Conservation (phyloP, 805 yeast genomes). For the Starmerella geochares region DNA sequence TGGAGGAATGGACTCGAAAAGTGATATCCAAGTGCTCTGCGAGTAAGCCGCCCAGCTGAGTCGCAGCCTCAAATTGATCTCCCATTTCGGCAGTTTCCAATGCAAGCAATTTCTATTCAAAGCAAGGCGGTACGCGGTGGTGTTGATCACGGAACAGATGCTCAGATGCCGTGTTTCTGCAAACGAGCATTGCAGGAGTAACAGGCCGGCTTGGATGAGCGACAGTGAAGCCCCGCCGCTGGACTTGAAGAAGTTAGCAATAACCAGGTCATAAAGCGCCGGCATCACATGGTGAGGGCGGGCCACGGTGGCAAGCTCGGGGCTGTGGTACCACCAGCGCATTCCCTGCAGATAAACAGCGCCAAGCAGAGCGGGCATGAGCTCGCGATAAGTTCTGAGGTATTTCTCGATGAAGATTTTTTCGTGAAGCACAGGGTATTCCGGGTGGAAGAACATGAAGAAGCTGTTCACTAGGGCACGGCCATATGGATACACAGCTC, state of each 20-base stretch:
- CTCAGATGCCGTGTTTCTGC: conserved; percentile 66
- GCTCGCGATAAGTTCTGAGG: conserved; percentile 79
- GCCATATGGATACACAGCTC: conserved; percentile 86
- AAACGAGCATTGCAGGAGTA: conserved; percentile 41
- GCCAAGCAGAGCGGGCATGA: conserved; percentile 82
- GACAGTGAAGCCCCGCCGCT: conserved; percentile 80
- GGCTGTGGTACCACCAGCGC: conserved; percentile 90
- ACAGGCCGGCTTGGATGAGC: conserved; percentile 42
- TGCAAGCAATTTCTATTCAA: conserved; percentile 78
- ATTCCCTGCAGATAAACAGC: conserved; percentile 81
- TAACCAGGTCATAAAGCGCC: conserved; percentile 58
- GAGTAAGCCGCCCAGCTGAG: conserved; percentile 92
- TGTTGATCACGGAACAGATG: conserved; percentile 73
- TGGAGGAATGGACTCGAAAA: conserved; percentile 75
- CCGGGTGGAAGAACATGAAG: conserved; percentile 79
- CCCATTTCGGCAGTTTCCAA: conserved; percentile 96
- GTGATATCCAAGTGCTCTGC: conserved; percentile 84
- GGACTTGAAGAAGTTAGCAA: conserved; percentile 56
- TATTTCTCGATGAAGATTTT: conserved; percentile 86
- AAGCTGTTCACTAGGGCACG: conserved; percentile 57
- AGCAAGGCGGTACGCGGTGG: conserved; percentile 82
- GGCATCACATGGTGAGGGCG: conserved; percentile 58
- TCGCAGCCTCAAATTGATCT: conserved; percentile 73
- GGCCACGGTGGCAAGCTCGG: conserved; percentile 60
- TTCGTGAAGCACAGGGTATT: conserved; percentile 83